Base-by-base conservation (phyloP, 2,329 filamentous ascomycete species). In the Botrytis deweyae region DNA sequence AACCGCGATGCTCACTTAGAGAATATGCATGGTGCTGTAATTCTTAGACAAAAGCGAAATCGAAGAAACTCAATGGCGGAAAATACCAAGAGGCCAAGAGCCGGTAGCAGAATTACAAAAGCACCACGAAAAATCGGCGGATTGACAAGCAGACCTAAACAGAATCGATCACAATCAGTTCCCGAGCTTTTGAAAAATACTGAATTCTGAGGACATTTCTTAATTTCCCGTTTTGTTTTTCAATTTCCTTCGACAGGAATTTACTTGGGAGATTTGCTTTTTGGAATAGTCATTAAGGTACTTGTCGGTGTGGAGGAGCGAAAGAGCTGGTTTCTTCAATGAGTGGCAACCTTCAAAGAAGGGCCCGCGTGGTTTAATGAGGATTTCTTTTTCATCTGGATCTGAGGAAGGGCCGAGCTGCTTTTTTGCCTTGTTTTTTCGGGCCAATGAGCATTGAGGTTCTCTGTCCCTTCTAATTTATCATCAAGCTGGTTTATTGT, bases 1-100 rank as follows among this genome's bases (percentile, higher is more conserved):
- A 80, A 80, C 74, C 67, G 79, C 71, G 76, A 75, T 62, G 74
- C 72, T 40, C 78, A 80, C 73, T 10, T 16, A 33, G 49, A 29
- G 2, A 52, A 38, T 3, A 55, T 25, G 1, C 65, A 68, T 29
- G 10, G 10, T 1, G 6, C n/a, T 25, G 0, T 29, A 3, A 29
- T 68, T 0, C 0, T 0, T 22, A 55, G 22, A 14, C 25, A 68
- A 40, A 55, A 22, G 38, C 7, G 65, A 9, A 68, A 22, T 25
- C 36, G 36, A 68, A 29, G 44, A n/a, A 29, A 20, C 14, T n/a
- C 33, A 22, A 22, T 12, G 46, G 3, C 10, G 2, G 36, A 29
- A 29, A 52, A 20, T 18, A 1, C n/a, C 3, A 68, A 55, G 9
- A 22, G 29, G 25, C 25, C 25, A n/a, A 40, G 36, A n/a, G 16